phyloP scores from a whole-genome alignment of 306 rosid genomes.

The Quercus gilva region DNA sequence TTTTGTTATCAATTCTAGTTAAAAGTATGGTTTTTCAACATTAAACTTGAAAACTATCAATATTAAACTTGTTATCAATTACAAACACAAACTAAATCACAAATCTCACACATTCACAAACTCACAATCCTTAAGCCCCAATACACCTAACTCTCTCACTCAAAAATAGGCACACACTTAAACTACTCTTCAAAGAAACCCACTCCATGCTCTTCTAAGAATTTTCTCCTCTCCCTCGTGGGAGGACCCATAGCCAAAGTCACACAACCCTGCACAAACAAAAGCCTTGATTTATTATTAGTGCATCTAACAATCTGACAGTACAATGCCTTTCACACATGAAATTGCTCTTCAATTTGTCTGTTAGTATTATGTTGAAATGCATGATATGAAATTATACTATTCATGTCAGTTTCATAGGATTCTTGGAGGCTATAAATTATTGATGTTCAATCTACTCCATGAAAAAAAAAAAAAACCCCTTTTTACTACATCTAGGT shows the following conservation, averaged over 20 bases:
- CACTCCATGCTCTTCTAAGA: too few species aligned
- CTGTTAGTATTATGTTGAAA: neutral
- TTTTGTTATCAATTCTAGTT: neutral
- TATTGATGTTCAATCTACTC: neutral
- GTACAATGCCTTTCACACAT: neutral
- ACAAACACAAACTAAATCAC: too few species aligned
- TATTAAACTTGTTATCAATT: too few species aligned
- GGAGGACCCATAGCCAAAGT: too few species aligned
- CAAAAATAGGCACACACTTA: too few species aligned
- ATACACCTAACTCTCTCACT: too few species aligned
- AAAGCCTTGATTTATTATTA: neutral
- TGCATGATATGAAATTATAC: neutral
- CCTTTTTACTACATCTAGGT: neutral
- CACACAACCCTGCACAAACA: neutral
- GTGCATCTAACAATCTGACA: neutral
- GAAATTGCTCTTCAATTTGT: neutral
- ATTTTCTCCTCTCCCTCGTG: too few species aligned
- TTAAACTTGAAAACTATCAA: too few species aligned
- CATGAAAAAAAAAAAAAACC: neutral
- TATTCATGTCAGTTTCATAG: neutral
- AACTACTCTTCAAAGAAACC: too few species aligned
- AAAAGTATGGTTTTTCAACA: too few species aligned
- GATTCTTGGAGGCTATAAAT: neutral
- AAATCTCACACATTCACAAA: too few species aligned
- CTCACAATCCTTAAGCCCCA: too few species aligned